Conservation (phyloP, 352 stramenopile genomes). For the Phytophthora meadii region DNA sequence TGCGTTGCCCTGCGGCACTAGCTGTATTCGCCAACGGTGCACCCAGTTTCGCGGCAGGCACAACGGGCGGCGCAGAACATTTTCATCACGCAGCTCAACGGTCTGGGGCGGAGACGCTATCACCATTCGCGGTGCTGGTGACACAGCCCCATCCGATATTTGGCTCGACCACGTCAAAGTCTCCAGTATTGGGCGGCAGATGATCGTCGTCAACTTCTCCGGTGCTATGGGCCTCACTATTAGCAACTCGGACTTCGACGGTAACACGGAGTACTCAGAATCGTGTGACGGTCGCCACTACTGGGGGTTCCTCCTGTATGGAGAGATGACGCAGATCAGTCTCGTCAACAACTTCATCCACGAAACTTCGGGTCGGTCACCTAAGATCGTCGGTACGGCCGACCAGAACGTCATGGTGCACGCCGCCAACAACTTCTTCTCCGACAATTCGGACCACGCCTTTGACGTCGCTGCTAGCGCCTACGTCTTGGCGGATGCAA, state of each 20-base stretch:
- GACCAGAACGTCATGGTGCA: constrained; percentile 36
- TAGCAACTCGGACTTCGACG: constrained; percentile 41
- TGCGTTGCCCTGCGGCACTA: too few relatives aligned
- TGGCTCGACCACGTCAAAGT: constrained; percentile 30
- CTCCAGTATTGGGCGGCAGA: constrained; percentile 40
- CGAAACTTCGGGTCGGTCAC: constrained; percentile 41
- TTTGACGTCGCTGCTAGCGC: constrained; percentile 30
- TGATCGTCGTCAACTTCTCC: constrained; percentile 46
- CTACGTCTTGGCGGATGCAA: constrained; percentile 36
- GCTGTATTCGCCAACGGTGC: too few relatives aligned
- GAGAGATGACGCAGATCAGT: constrained; percentile 32
- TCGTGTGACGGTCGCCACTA: constrained; percentile 54
- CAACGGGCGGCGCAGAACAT: too few relatives aligned
- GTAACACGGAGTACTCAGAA: constrained; percentile 24
- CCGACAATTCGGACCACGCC: constrained; percentile 17
- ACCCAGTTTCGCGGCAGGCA: constrained; percentile 33
- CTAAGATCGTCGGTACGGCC: constrained; percentile 40
- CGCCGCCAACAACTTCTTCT: constrained; percentile 42
- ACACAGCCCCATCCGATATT: constrained; percentile 21
- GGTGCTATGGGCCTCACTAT: constrained; percentile 46
- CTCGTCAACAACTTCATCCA: constrained; percentile 39
- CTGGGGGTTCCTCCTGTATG: constrained; percentile 45
- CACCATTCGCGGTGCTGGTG: constrained; percentile 7
- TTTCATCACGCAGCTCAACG: constrained; percentile 39
- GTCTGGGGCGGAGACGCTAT: constrained; percentile 24